phyloP scores from a whole-genome alignment of 2,329 filamentous ascomycete genomes.

The Magnaporthiopsis incrustans region DNA sequence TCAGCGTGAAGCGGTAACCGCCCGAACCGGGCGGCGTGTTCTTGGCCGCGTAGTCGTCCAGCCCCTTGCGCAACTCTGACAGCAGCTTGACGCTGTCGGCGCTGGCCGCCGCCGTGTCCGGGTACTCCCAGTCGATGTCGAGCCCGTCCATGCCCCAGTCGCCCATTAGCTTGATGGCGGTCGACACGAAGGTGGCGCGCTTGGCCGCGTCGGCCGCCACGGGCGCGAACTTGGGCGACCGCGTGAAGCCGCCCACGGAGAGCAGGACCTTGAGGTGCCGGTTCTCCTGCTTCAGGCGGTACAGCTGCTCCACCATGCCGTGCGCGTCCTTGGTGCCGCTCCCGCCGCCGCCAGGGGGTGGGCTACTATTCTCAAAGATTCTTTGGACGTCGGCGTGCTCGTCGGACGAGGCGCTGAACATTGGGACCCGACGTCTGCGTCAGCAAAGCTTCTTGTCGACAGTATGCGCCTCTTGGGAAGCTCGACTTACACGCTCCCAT shows the following conservation, averaged over 20 bases:
- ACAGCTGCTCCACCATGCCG: conserved; percentile 70
- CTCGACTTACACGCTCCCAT: conserved; percentile 35
- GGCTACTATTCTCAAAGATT: too few relatives aligned
- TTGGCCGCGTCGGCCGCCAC: conserved; percentile 54
- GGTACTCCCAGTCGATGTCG: conserved; percentile 50
- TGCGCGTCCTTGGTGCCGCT: conserved; percentile 59
- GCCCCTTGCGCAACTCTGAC: conserved; percentile 29
- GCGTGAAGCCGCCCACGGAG: conserved; percentile 74
- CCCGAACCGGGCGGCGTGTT: conserved; percentile 22
- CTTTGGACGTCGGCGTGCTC: conserved; percentile 56
- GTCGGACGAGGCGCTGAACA: conserved; percentile 44
- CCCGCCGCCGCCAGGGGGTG: not conserved
- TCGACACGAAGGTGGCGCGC: conserved; percentile 57
- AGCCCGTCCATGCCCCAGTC: conserved; percentile 54
- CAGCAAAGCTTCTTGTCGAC: not conserved
- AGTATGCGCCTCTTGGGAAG: too few relatives aligned
- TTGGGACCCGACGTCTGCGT: conserved; percentile 7
- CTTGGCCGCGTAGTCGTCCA: conserved; percentile 30
- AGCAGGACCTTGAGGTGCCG: conserved; percentile 69
- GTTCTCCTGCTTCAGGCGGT: conserved; percentile 65
- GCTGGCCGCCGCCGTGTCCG: conserved; percentile 28
- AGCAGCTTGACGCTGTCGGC: conserved; percentile 33
- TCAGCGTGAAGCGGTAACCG: conserved; percentile 45
- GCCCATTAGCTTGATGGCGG: conserved; percentile 59
- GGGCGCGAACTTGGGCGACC: conserved; percentile 59